phyloP scores from a whole-genome alignment of 2,329 filamentous ascomycete genomes.

The Exophiala sideris region DNA sequence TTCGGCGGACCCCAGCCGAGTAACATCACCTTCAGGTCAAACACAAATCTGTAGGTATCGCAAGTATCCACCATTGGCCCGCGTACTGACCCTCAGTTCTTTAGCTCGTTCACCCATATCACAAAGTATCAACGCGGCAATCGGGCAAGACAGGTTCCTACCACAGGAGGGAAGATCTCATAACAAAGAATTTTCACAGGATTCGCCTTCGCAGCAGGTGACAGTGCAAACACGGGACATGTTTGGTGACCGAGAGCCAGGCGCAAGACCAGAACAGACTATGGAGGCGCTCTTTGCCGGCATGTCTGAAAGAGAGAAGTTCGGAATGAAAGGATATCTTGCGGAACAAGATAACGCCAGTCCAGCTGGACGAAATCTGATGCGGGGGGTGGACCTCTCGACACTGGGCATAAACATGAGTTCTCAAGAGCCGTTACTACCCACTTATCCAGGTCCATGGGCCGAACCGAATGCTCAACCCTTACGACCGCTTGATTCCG shows the following conservation, averaged over 20 bases:
- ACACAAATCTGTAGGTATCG: slow-evolving; percentile 21
- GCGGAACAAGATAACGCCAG: slow-evolving; percentile 50
- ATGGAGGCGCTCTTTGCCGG: slow-evolving; percentile 35
- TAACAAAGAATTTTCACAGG: slow-evolving; percentile 34
- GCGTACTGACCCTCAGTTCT: not conserved
- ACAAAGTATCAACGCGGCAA: slow-evolving; percentile 41
- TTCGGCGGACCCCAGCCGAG: slow-evolving; percentile 24
- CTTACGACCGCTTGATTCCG: slow-evolving; percentile 54
- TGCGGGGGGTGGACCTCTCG: slow-evolving; percentile 63
- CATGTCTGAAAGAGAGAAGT: slow-evolving; percentile 48
- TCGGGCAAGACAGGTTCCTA: slow-evolving; percentile 37
- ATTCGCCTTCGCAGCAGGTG: slow-evolving; percentile 31
- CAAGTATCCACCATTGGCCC: not conserved
- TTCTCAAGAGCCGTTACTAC: slow-evolving; percentile 54
- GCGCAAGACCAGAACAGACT: slow-evolving; percentile 31
- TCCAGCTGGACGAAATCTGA: slow-evolving; percentile 54
- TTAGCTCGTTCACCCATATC: slow-evolving; percentile 41
- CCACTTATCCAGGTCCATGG: slow-evolving; percentile 63
- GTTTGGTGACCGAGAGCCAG: slow-evolving; percentile 34
- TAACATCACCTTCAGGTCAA: slow-evolving; percentile 26
- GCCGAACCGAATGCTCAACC: slow-evolving; percentile 55
- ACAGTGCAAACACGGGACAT: slow-evolving; percentile 29
- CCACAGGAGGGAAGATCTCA: slow-evolving; percentile 28
- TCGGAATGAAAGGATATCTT: slow-evolving; percentile 58
- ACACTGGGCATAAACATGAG: slow-evolving; percentile 63